phyloP scores from a whole-genome alignment of 202 grass and related monocot genomes.

The Cymbopogon flexuosus region DNA sequence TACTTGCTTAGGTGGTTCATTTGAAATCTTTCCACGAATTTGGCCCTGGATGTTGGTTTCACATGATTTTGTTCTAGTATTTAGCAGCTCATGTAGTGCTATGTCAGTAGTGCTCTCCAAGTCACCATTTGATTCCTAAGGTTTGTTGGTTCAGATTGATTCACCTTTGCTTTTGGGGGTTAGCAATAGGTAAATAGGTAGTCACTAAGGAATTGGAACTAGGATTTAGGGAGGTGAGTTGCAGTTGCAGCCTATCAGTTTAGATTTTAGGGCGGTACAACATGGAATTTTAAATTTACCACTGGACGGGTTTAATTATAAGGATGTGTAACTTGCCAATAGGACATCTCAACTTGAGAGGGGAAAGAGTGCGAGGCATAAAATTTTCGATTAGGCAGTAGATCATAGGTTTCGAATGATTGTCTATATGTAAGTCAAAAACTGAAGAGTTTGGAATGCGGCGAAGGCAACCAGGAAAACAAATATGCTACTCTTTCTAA shows the following conservation, averaged over 20 bases:
- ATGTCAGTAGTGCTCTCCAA: slow-evolving; percentile 23
- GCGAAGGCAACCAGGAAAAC: neutral
- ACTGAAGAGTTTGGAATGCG: neutral
- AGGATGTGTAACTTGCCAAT: slow-evolving; percentile 27
- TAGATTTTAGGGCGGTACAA: slow-evolving; percentile 28
- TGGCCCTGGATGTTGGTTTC: neutral
- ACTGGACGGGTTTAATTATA: slow-evolving; percentile 33
- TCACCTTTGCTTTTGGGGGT: slow-evolving; percentile 26
- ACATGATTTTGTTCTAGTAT: neutral
- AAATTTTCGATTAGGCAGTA: neutral
- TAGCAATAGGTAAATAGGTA: slow-evolving; percentile 20
- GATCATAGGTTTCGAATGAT: slow-evolving; percentile 5
- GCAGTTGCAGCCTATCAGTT: slow-evolving; percentile 2
- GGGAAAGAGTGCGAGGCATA: neutral
- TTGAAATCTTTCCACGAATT: neutral
- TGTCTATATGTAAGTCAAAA: neutral
- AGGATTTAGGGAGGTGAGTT: slow-evolving; percentile 14
- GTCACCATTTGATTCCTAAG: slow-evolving; percentile 23
- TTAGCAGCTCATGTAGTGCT: neutral
- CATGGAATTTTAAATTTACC: slow-evolving; percentile 31
- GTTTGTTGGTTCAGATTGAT: slow-evolving; percentile 8
- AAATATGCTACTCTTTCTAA: neutral
- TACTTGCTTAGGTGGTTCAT: neutral
- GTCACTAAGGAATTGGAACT: slow-evolving; percentile 24
- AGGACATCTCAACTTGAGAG: slow-evolving; percentile 26